phyloP scores from a whole-genome alignment of 2,329 filamentous ascomycete species.

The Neurospora sp. region DNA sequence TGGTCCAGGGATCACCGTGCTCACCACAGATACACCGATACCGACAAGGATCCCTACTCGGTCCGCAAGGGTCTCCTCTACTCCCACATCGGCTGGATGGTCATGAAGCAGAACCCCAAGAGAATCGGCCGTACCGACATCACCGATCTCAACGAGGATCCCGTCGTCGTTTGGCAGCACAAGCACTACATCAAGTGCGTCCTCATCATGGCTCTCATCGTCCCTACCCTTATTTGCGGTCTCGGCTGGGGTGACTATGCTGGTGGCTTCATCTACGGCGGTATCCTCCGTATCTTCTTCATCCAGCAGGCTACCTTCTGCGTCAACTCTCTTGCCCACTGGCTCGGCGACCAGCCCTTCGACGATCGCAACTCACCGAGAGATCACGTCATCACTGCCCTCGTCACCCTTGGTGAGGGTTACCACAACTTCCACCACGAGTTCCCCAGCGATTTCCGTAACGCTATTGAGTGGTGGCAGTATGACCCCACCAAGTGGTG shows the following conservation, averaged over 20 bases:
- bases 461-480: conserved; percentile 83
- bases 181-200: conserved; percentile 76
- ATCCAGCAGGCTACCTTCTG: conserved; percentile 91
- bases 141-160: conserved; percentile 76
- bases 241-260: conserved; percentile 72
- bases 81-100: conserved; percentile 82
- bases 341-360: conserved; percentile 86
- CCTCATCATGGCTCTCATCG: conserved; percentile 63
- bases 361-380: conserved; percentile 87
- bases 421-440: conserved; percentile 97
- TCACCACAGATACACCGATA: conserved; percentile 87
- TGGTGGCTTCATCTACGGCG: conserved; percentile 76
- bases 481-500: conserved; percentile 89
- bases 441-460: conserved; percentile 87
- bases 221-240: conserved; percentile 67
- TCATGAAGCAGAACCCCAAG: conserved; percentile 90
- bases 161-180: conserved; percentile 81
- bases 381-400: conserved; percentile 76
- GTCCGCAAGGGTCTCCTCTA: conserved; percentile 81
- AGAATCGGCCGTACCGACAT: conserved; percentile 81
- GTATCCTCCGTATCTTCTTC: conserved; percentile 71
- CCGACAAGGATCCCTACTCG: conserved; percentile 84
- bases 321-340: conserved; percentile 84
- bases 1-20: conserved; percentile 81
- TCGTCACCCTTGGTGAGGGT: conserved; percentile 73